Percentiles rank a stretch among this genome's conserved stretches.
phyloP scores from a whole-genome alignment of 2,329 filamentous ascomycete genomes.

The Cucurbitaria berberidis region DNA sequence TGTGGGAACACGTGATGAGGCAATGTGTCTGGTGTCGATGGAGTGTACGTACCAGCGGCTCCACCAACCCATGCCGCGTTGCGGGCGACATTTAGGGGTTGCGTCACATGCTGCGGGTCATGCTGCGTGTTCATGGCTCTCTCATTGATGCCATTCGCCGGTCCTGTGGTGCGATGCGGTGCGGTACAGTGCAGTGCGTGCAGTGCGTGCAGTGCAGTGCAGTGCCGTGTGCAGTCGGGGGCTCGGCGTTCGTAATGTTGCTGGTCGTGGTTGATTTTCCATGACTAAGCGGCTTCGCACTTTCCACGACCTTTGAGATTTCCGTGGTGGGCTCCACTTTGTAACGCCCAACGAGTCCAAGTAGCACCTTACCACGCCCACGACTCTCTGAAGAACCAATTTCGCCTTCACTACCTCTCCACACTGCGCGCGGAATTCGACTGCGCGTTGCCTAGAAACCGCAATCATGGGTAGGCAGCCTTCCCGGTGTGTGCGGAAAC shows the following conservation, averaged over 20 bases:
- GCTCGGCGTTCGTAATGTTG: constrained; percentile 11
- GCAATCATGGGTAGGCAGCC: constrained; percentile 65
- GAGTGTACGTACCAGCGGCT: constrained; percentile 36
- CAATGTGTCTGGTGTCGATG: neutral
- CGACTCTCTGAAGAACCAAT: constrained; percentile 31
- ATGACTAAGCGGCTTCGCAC: constrained; percentile 32
- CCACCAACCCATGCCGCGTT: constrained; percentile 36
- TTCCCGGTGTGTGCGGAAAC: constrained; percentile 32
- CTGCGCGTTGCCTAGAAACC: constrained; percentile 50
- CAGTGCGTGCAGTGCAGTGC: neutral
- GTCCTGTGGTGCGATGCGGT: too few relatives aligned
- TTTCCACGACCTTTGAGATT: constrained; percentile 33
- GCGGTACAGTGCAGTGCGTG: too few relatives aligned
- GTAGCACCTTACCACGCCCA: constrained; percentile 30
- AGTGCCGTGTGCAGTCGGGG: too few relatives aligned
- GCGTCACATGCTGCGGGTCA: constrained; percentile 33
- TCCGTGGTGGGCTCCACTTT: constrained; percentile 23
- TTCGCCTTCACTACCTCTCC: constrained; percentile 35
- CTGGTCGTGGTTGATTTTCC: constrained; percentile 14
- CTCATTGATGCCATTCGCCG: constrained; percentile 20
- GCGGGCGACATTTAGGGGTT: constrained; percentile 34
- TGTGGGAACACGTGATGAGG: neutral
- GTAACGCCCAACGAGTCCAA: constrained; percentile 30
- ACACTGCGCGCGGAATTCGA: constrained; percentile 45
- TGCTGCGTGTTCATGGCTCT: constrained; percentile 28